Evolutionary conservation across 257 asterid species (phyloP).

Genomic region (Plantago ovata): DNA sequence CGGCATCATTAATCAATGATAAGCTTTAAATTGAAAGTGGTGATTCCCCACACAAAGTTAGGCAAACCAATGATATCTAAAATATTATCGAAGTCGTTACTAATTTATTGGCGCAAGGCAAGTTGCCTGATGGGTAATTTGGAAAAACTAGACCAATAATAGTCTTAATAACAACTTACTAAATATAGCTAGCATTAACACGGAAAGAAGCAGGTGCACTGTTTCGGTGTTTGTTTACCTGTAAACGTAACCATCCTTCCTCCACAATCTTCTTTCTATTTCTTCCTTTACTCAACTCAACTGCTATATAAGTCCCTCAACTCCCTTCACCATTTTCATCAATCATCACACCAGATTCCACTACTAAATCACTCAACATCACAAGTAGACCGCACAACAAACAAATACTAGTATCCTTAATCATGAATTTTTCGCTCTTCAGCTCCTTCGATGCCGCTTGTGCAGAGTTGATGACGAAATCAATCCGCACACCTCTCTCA

Average conservation of each 20-base stretch:
- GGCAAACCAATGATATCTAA: no score
- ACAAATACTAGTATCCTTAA: background rate
- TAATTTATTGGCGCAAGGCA: no score
- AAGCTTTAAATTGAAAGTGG: background rate
- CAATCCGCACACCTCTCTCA: background rate
- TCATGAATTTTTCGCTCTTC: conserved; percentile 30
- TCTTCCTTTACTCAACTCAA: background rate
- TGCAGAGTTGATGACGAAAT: conserved; percentile 35
- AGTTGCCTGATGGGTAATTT: no score
- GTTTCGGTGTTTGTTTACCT: background rate
- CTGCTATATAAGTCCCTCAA: conserved; percentile 4
- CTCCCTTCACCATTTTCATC: background rate
- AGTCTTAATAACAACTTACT: background rate
- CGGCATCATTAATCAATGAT: no score
- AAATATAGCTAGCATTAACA: background rate
- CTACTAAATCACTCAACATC: background rate
- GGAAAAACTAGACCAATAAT: no score
- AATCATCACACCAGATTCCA: background rate
- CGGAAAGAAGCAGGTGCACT: background rate
- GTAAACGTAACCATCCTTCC: background rate
- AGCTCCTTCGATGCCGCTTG: conserved; percentile 40
- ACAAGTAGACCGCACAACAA: background rate
- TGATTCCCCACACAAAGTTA: background rate
- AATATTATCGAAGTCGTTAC: no score
- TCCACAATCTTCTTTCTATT: background rate